These are phyloP conservation scores for Gremmenia infestans DNA, from an alignment of 2,329 filamentous ascomycete genomes.

Conservation along the genomic window DNA sequence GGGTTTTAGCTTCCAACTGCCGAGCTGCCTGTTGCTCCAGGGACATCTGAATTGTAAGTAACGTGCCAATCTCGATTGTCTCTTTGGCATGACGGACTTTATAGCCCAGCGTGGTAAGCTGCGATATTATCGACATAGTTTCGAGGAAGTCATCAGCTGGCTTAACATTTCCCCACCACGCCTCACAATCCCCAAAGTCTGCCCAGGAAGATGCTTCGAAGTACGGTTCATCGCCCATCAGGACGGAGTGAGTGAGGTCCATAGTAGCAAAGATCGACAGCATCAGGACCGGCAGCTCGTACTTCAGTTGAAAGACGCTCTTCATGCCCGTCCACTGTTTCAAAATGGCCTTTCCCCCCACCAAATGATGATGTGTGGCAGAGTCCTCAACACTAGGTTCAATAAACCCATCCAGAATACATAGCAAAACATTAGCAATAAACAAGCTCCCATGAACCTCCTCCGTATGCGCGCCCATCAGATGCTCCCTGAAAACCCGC, in stretches of 20 bases:
- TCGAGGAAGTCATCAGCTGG: constrained; percentile 31
- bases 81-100: constrained; percentile 22
- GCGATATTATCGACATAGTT: constrained; percentile 30
- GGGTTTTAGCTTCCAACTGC: constrained; percentile 10
- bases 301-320: constrained; percentile 19
- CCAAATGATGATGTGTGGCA: constrained; percentile 24
- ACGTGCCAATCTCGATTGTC: constrained; percentile 22
- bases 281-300: constrained; percentile 33
- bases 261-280: constrained; percentile 41
- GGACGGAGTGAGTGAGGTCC: constrained; percentile 38
- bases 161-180: constrained; percentile 38
- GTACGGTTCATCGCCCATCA: constrained; percentile 35
- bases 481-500: constrained; percentile 32
- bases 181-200: constrained; percentile 35
- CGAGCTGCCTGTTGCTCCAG: constrained; percentile 24
- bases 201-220: constrained; percentile 37
- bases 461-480: constrained; percentile 32
- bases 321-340: constrained; percentile 25
- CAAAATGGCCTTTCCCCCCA: constrained; percentile 26
- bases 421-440: constrained; percentile 39
- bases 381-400: constrained; percentile 24
- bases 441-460: constrained; percentile 33
- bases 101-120: constrained; percentile 33
- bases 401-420: constrained; percentile 33
- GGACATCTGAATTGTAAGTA: constrained; percentile 23